Evolutionary conservation across 345 rosid genomes (phyloP).

Genomic region (Gossypium sturtianum): DNA sequence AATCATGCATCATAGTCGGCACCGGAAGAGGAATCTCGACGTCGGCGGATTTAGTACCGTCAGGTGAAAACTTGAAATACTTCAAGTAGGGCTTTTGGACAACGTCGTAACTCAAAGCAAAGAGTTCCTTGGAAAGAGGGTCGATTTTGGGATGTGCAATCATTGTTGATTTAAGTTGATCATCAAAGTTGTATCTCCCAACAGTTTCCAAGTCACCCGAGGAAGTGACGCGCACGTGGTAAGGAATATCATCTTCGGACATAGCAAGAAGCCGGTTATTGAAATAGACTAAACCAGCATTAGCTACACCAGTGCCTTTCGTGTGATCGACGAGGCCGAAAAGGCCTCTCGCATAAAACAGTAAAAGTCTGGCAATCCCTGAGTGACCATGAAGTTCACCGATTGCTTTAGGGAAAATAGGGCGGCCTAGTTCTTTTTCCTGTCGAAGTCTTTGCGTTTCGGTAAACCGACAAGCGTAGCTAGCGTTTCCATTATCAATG

Average conservation of each 20-base stretch:
- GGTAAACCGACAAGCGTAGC: slow-evolving; percentile 88
- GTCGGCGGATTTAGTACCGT: slow-evolving; percentile 68
- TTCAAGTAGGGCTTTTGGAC: slow-evolving; percentile 73
- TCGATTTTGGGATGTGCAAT: slow-evolving; percentile 94
- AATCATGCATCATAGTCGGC: slow-evolving; percentile 97
- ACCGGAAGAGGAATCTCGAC: slow-evolving; percentile 60
- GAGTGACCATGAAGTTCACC: slow-evolving; percentile 88
- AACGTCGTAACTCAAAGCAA: slow-evolving; percentile 81
- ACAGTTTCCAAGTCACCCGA: slow-evolving; percentile 73
- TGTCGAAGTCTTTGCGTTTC: slow-evolving; percentile 56
- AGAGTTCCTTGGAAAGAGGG: slow-evolving; percentile 60
- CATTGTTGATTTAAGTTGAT: slow-evolving; percentile 64
- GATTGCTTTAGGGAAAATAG: slow-evolving; percentile 83
- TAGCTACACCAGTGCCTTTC: slow-evolving; percentile 78
- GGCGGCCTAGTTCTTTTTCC: slow-evolving; percentile 42
- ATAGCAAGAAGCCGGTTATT: slow-evolving; percentile 69
- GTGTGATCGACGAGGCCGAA: slow-evolving; percentile 58
- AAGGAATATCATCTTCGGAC: slow-evolving; percentile 95
- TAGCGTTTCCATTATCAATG: slow-evolving; percentile 47
- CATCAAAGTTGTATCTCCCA: slow-evolving; percentile 59
- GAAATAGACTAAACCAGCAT: slow-evolving; percentile 85
- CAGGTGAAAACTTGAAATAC: slow-evolving; percentile 59
- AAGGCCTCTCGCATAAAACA: slow-evolving; percentile 71
- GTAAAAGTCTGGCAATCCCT: slow-evolving; percentile 64
- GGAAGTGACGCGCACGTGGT: slow-evolving; percentile 58